These are phyloP conservation scores for Tolypocladium amazonense DNA, from an alignment of 2,329 filamentous ascomycete species.

Conservation along the genomic window DNA sequence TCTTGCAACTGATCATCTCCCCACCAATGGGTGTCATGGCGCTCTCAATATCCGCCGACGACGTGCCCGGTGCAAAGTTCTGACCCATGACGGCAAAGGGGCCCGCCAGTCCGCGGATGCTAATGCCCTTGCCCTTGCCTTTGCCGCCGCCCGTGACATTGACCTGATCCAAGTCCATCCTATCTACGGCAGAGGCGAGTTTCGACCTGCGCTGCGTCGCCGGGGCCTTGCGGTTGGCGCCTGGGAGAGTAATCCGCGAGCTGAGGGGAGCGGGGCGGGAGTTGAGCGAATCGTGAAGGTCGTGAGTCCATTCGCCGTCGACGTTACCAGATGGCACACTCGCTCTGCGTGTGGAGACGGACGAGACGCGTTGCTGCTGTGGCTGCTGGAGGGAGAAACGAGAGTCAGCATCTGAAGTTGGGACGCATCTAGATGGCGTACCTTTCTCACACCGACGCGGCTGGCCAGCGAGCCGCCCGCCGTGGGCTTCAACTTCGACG, in stretches of 20 bases:
- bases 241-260: constrained; percentile 32
- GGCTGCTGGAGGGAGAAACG: neutral
- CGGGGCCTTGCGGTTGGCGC: constrained; percentile 15
- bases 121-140: constrained; percentile 38
- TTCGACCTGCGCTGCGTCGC: constrained; percentile 20
- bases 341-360: constrained; percentile 16
- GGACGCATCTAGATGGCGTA: constrained; percentile 17
- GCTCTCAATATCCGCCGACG: constrained; percentile 71
- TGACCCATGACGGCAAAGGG: constrained; percentile 65
- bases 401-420: neutral
- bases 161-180: constrained; percentile 28
- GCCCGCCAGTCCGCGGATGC: constrained; percentile 62
- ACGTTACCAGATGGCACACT: constrained; percentile 40
- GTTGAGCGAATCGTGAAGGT: constrained; percentile 45
- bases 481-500: constrained; percentile 33
- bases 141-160: constrained; percentile 18
- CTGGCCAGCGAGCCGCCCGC: constrained; percentile 53
- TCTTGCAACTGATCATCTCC: constrained; percentile 53
- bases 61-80: constrained; percentile 76
- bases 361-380: constrained; percentile 16
- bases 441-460: constrained; percentile 65
- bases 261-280: constrained; percentile 29
- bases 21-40: constrained; percentile 70
- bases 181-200: constrained; percentile 34
- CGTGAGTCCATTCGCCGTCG: constrained; percentile 61